phyloP scores from a whole-genome alignment of 75 land plant species.

The Sequoia sempervirens region DNA sequence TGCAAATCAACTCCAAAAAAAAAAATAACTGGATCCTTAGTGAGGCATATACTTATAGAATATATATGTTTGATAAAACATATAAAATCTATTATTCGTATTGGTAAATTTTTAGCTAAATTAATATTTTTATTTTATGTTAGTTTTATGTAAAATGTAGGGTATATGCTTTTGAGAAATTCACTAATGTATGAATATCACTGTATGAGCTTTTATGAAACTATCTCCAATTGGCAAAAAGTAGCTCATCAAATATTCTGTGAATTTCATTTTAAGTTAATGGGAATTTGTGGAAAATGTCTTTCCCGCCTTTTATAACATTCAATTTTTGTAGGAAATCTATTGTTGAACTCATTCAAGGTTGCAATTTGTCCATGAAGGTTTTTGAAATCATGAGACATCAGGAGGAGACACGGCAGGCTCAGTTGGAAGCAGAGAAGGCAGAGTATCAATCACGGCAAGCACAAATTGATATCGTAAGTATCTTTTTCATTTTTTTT shows the following conservation, averaged over 20 bases:
- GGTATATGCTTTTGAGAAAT: too few relatives aligned
- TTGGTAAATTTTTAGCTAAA: not conserved
- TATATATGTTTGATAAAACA: too few relatives aligned
- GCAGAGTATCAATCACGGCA: slow-evolving; percentile 54
- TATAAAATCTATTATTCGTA: not conserved
- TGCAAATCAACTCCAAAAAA: not conserved
- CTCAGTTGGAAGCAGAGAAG: slow-evolving; percentile 64
- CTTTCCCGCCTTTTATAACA: not conserved
- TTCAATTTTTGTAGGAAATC: not conserved
- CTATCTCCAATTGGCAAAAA: not conserved
- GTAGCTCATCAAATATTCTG: not conserved
- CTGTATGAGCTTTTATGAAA: too few relatives aligned
- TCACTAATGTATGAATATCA: not conserved
- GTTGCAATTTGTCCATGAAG: slow-evolving; percentile 25
- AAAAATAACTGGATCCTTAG: too few relatives aligned
- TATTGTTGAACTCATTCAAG: not conserved
- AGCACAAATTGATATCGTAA: slow-evolving; percentile 69
- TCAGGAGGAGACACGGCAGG: slow-evolving; percentile 80
- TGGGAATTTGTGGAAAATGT: not conserved
- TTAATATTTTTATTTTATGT: not conserved
- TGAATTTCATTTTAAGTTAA: not conserved
- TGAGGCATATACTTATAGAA: not conserved
- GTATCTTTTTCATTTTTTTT: slow-evolving; percentile 12
- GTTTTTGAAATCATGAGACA: slow-evolving; percentile 85
- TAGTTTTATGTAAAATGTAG: too few relatives aligned